Conservation (phyloP, 305 asterid genomes). For the Solanum chacoense region DNA sequence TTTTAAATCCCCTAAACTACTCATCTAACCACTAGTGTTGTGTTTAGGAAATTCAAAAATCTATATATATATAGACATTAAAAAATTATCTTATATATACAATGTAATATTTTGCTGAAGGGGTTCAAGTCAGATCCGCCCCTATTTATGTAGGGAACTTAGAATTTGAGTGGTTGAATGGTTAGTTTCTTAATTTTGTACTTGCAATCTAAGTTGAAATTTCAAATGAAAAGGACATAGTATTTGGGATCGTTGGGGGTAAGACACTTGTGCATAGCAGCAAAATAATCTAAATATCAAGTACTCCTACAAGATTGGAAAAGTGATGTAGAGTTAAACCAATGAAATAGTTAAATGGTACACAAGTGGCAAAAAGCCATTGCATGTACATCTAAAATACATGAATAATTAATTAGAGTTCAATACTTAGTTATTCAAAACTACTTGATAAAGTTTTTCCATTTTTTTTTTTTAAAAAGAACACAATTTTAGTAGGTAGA, state of each 20-base stretch:
- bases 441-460: background rate
- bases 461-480: no score
- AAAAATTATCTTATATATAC: no score
- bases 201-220: background rate
- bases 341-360: background rate
- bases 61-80: no score
- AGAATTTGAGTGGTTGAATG: background rate
- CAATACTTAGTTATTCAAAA: background rate
- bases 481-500: background rate
- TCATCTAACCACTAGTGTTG: no score
- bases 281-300: no score
- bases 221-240: background rate
- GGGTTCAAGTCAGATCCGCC: background rate
- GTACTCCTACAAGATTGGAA: background rate
- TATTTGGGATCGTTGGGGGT: background rate
- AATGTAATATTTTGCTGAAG: no score
- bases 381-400: background rate
- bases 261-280: background rate
- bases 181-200: background rate
- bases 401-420: background rate
- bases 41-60: no score
- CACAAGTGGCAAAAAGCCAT: background rate
- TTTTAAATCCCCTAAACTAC: no score
- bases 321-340: background rate
- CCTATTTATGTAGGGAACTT: background rate